Conservation (phyloP, 768 basidiomycete genomes). For the Steccherinum ochraceum region DNA sequence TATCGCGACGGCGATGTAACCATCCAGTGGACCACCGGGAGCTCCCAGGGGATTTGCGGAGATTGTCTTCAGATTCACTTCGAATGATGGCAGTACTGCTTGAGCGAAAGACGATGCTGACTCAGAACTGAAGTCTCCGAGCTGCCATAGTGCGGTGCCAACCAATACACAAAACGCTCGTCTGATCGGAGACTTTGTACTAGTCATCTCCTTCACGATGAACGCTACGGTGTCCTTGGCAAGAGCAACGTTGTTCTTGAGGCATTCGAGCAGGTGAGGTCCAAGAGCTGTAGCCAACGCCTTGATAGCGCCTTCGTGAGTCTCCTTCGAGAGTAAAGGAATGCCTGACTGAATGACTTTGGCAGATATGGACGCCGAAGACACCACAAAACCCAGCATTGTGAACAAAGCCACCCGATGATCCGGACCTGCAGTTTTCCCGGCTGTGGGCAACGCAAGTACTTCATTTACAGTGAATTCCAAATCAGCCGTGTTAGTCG, state of each 20-base stretch:
- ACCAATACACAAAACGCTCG: conserved; percentile 58
- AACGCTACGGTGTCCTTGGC: conserved; percentile 38
- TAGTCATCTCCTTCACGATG: conserved; percentile 68
- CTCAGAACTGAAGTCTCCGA: conserved; percentile 31
- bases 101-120: conserved; percentile 48
- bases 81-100: conserved; percentile 54
- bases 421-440: conserved; percentile 84
- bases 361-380: conserved; percentile 44
- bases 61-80: conserved; percentile 61
- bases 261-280: conserved; percentile 50
- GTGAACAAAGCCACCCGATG: conserved; percentile 78
- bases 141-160: conserved; percentile 53
- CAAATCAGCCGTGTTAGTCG: conserved; percentile 31
- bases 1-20: conserved; percentile 68
- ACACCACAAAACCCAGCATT: conserved; percentile 56
- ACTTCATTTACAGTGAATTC: conserved; percentile 55
- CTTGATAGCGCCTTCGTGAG: conserved; percentile 58
- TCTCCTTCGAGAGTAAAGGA: conserved; percentile 62
- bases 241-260: conserved; percentile 37
- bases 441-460: conserved; percentile 65
- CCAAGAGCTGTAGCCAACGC: conserved; percentile 51
- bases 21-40: conserved; percentile 70
- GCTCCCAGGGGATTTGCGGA: conserved; percentile 53
- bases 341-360: conserved; percentile 36
- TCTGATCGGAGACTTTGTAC: conserved; percentile 53